Conservation (phyloP, 2,329 filamentous ascomycete genomes). For the Fusarium sp. region DNA sequence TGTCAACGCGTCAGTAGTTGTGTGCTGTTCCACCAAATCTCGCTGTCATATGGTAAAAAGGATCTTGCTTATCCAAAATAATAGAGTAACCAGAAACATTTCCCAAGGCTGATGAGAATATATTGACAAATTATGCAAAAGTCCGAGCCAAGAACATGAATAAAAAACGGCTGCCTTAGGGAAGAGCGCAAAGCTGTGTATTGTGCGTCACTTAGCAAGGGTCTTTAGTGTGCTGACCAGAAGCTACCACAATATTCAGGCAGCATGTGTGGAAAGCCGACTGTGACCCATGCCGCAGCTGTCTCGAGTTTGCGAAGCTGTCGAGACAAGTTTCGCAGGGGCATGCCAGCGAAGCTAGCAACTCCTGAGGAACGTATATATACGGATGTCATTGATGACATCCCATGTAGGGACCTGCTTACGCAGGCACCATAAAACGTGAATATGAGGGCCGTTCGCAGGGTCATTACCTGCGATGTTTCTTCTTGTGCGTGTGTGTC, state of each 20-base stretch:
- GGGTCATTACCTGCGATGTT: constrained; percentile 37
- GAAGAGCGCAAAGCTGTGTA: constrained; percentile 7
- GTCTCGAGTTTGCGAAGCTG: constrained; percentile 29
- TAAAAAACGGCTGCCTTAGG: constrained; percentile 20
- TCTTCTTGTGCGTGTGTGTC: constrained; percentile 54
- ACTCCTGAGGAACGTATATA: constrained; percentile 52
- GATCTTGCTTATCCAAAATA: constrained; percentile 15
- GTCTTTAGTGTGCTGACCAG: background rate
- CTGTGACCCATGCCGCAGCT: constrained; percentile 10
- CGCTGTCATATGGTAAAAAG: constrained; percentile 24
- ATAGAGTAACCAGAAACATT: constrained; percentile 10
- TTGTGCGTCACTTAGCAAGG: background rate
- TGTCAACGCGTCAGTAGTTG: constrained; percentile 20
- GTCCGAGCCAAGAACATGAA: constrained; percentile 3
- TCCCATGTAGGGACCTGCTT: constrained; percentile 40
- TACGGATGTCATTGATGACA: constrained; percentile 39
- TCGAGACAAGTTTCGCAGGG: constrained; percentile 40
- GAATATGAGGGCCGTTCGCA: constrained; percentile 32
- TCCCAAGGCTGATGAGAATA: background rate
- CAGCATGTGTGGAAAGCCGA: constrained; percentile 10
- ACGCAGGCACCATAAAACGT: constrained; percentile 46
- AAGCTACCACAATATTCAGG: constrained; percentile 2
- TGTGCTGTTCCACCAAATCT: constrained; percentile 46
- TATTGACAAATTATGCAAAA: background rate
- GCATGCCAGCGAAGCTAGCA: constrained; percentile 28